Conservation (phyloP, 345 rosid species). For the Excoecaria agallocha region DNA sequence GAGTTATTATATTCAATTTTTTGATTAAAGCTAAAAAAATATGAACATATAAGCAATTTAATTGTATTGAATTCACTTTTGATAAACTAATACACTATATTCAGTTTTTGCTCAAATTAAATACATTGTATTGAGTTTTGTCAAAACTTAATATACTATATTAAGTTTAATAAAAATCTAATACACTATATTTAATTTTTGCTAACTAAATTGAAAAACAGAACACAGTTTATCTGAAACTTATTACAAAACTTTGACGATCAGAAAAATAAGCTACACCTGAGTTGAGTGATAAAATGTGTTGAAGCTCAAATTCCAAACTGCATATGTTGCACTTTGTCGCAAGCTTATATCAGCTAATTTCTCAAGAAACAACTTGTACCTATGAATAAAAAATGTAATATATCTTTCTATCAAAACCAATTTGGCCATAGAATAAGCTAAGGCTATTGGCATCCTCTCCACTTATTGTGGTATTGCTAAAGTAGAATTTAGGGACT, state of each 20-base stretch:
- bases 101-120: no score
- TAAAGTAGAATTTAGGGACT: slow-evolving; percentile 8
- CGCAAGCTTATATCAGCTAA: slow-evolving; percentile 80
- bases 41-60: no score
- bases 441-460: slow-evolving; percentile 2
- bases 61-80: no score
- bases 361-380: slow-evolving; percentile 71
- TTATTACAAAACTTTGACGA: background rate
- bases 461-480: background rate
- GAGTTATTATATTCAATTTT: no score
- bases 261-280: slow-evolving; percentile 39
- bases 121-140: no score
- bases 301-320: slow-evolving; percentile 88
- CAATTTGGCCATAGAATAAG: slow-evolving; percentile 10
- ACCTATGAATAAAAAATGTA: no score
- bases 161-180: no score
- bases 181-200: no score
- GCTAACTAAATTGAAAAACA: background rate
- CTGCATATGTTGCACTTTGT: slow-evolving; percentile 96
- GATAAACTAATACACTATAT: no score
- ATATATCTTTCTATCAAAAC: no score
- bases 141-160: no score
- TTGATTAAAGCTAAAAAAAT: no score
- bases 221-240: background rate
- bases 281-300: slow-evolving; percentile 90